Conservation (phyloP, 148 eudicot species). For the Chenopodium quinoa region DNA sequence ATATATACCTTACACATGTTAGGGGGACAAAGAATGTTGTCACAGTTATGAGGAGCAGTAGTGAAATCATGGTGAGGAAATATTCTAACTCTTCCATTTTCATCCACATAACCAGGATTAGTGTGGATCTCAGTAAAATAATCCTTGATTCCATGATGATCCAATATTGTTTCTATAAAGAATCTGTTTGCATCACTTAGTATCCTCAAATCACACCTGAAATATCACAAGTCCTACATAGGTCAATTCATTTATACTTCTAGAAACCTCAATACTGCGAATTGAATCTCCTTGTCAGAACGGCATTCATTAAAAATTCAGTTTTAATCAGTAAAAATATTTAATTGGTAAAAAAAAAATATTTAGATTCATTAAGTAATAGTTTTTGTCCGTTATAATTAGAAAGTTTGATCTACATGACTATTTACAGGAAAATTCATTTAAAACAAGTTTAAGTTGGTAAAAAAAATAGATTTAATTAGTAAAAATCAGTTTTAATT, state of each 20-base stretch:
- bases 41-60: slow-evolving; percentile 61
- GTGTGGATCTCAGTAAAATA: slow-evolving; percentile 75
- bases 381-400: no score
- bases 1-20: slow-evolving; percentile 90
- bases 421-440: no score
- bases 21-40: slow-evolving; percentile 76
- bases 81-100: slow-evolving; percentile 63
- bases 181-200: slow-evolving; percentile 85
- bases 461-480: no score
- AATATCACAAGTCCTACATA: neutral
- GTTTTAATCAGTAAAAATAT: no score
- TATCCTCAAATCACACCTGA: slow-evolving; percentile 64
- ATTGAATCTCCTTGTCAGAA: no score
- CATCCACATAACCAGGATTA: slow-evolving; percentile 61
- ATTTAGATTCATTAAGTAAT: no score
- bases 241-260: neutral
- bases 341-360: no score
- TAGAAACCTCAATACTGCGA: neutral
- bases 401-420: no score
- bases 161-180: slow-evolving; percentile 73
- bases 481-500: no score
- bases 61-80: slow-evolving; percentile 58
- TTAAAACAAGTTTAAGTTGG: no score
- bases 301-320: no score
- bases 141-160: slow-evolving; percentile 53